These are phyloP conservation scores for Colletotrichum zoysiae DNA, from an alignment of 2,329 filamentous ascomycete genomes.

Conservation along the genomic window DNA sequence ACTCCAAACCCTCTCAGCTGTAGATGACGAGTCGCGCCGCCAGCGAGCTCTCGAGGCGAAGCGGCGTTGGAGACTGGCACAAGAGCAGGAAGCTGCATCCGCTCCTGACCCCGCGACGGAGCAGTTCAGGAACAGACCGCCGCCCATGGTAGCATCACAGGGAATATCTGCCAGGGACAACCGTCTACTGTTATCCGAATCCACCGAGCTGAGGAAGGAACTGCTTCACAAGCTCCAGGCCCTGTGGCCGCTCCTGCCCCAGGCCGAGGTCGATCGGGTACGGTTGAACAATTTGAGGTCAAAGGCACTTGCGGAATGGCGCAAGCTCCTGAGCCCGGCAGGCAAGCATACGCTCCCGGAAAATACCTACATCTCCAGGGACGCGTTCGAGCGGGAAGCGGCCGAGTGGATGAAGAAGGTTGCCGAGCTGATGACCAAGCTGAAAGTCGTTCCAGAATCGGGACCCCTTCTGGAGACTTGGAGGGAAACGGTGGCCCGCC, in stretches of 20 bases:
- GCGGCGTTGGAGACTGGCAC: background rate
- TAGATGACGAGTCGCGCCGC: background rate
- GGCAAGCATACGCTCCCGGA: background rate
- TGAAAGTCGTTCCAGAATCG: background rate
- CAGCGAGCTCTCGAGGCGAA: background rate
- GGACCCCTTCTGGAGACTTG: background rate
- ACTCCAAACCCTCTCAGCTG: background rate
- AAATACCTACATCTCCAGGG: background rate
- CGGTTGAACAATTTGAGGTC: conserved; percentile 1
- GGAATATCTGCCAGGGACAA: background rate
- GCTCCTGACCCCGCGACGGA: background rate
- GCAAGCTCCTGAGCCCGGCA: background rate
- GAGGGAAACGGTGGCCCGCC: background rate
- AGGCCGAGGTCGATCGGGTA: background rate
- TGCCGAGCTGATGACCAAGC: background rate
- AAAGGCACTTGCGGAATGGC: conserved; percentile 2
- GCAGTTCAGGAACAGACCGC: background rate
- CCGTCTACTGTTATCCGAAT: background rate
- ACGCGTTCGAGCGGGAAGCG: background rate
- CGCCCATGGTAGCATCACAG: background rate
- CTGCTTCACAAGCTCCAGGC: background rate
- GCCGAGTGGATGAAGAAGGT: background rate
- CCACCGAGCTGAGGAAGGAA: background rate
- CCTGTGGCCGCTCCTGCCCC: background rate
- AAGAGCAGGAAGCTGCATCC: background rate